phyloP scores from a whole-genome alignment of 192 early-diverging fungal genomes.

The Backusella mclennaniae region DNA sequence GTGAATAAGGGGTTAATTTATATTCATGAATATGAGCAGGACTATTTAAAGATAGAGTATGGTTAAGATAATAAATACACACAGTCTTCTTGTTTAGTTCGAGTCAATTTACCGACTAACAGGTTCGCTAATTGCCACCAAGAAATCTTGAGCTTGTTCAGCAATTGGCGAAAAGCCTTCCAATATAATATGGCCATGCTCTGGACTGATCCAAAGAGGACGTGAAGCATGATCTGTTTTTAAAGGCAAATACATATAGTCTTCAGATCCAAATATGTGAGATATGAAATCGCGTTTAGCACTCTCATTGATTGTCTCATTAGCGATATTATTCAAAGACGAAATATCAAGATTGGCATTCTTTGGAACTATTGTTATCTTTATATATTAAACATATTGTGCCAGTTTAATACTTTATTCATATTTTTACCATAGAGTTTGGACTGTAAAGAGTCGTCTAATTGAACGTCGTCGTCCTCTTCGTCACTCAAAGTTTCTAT shows the following conservation, averaged over 20 bases:
- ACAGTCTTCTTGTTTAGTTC: background rate
- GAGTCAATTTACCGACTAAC: constrained; percentile 63
- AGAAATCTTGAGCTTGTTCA: constrained; percentile 93
- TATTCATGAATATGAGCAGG: constrained; percentile 88
- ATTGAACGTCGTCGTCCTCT: constrained; percentile 32
- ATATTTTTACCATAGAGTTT: constrained; percentile 30
- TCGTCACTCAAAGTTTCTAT: constrained; percentile 24
- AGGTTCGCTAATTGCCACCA: constrained; percentile 95
- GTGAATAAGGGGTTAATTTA: constrained; percentile 88
- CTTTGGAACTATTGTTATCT: constrained; percentile 31
- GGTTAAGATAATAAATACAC: background rate
- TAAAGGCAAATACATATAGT: constrained; percentile 76
- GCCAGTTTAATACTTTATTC: background rate
- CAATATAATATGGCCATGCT: constrained; percentile 81
- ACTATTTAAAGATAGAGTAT: constrained; percentile 28
- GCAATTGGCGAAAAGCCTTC: constrained; percentile 98
- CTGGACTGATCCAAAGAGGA: constrained; percentile 88
- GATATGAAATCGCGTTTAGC: constrained; percentile 48
- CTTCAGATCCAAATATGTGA: constrained; percentile 64
- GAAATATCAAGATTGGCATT: constrained; percentile 38
- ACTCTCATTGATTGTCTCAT: background rate
- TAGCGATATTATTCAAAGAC: constrained; percentile 4
- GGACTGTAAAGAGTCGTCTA: constrained; percentile 25
- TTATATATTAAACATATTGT: background rate
- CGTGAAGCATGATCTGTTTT: constrained; percentile 87